Evolutionary conservation across 2,329 filamentous ascomycete species (phyloP), one percentile per base, ranked within the genome.

Genomic region (Xylariales sp.): DNA sequence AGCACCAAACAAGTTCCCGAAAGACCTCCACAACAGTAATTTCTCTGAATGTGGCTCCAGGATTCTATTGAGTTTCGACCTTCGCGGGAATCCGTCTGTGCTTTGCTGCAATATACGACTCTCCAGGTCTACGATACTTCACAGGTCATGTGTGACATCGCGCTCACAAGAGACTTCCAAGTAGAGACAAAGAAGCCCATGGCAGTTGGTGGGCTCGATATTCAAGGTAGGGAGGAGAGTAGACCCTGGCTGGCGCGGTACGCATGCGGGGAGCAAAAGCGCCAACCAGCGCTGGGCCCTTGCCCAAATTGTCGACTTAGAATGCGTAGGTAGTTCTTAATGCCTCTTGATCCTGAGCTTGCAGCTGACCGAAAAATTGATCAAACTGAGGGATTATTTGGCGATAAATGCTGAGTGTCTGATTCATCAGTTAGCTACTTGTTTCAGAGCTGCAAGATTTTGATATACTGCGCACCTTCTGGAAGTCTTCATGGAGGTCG

Each of bases 401-500:
- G 64, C 85, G 84, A 76, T 90, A 90, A 36, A 84, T 80, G 64
- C 81, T 81, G 69, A 89, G 78, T 18, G 85, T 82, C 87, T 88
- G 68, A 4, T 52, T 10, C 6, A 30, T 7, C 46, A 54, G 58
- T 73, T 69, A 74, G 67, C 50, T 43, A 16, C 12, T 57, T 34
- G 16, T 8, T 52, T 52, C 10, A 28, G 34, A 57, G n/a, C 28
- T 34, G 5, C 8, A 45, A 32, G 28, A 14, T 18, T 23, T 32
- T 14, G 34, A 52, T 18, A 6, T n/a, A 6, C 49, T 48, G 43
- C 88, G 83, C 79, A 95, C 93, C 80, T 91, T 89, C 77, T 93
- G 89, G 80, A 97, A 97, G 46, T 90, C 88, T 62, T 89, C 86
- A 65, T 91, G 87, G 61, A 93, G 83, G 67, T 90, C 89, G 71